Evolutionary conservation across 1,284 basidiomycete genomes (phyloP).

Genomic region (Leccinum fuscescens): DNA sequence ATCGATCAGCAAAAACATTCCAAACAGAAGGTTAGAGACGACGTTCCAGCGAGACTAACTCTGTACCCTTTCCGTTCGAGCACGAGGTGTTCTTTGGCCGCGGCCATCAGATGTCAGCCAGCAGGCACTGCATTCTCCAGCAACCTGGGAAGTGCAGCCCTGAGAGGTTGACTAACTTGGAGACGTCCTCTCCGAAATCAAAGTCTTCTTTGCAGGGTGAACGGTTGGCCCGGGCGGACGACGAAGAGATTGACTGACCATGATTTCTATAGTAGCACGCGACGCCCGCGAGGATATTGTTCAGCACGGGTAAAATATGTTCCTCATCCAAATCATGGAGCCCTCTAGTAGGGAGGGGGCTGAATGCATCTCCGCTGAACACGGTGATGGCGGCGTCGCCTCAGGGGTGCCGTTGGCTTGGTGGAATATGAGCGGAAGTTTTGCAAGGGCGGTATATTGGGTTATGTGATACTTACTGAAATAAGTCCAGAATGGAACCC

Average conservation of each 20-base stretch:
- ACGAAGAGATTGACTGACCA: neutral
- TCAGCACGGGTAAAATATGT: slow-evolving; percentile 10
- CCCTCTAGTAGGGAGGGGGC: slow-evolving; percentile 22
- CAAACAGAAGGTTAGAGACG: neutral
- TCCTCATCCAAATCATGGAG: slow-evolving; percentile 18
- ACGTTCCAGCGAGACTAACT: slow-evolving; percentile 14
- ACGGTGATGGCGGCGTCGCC: neutral
- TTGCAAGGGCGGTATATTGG: slow-evolving; percentile 3
- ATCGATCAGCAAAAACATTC: neutral
- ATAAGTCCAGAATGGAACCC: neutral
- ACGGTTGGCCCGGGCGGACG: neutral
- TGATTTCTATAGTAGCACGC: slow-evolving; percentile 13
- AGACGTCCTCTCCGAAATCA: slow-evolving; percentile 5
- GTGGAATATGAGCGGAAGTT: slow-evolving; percentile 6
- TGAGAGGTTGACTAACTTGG: slow-evolving; percentile 1
- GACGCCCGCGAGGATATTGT: slow-evolving; percentile 15
- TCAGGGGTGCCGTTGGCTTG: slow-evolving; percentile 1
- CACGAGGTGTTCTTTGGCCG: slow-evolving; percentile 6
- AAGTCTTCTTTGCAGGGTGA: slow-evolving; percentile 1
- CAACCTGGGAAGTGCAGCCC: slow-evolving; percentile 12
- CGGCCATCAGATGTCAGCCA: slow-evolving; percentile 6
- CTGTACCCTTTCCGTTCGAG: slow-evolving; percentile 8
- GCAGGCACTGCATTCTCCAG: slow-evolving; percentile 11
- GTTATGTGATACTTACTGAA: slow-evolving; percentile 6
- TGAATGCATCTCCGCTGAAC: slow-evolving; percentile 18